phyloP scores from a whole-genome alignment of 2,329 filamentous ascomycete genomes.

The Ceratocystis albifundus region DNA sequence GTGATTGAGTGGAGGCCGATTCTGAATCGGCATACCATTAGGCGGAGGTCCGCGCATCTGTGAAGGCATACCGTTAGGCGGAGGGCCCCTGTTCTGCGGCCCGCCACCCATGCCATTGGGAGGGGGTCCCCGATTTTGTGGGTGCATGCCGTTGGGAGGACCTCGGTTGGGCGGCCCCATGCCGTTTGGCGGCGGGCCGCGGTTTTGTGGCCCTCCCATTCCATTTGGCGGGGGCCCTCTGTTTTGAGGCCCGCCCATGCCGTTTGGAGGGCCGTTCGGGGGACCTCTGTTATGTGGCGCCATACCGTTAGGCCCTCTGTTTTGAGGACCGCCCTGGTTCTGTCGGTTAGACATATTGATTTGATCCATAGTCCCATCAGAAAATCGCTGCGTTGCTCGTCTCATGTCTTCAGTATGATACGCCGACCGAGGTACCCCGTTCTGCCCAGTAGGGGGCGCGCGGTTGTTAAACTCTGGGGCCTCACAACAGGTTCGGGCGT shows the following conservation, averaged over 20 bases:
- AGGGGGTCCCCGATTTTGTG: slow-evolving; percentile 2
- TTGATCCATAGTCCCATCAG: slow-evolving; percentile 67
- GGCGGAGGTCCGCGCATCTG: slow-evolving; percentile 20
- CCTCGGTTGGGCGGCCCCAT: slow-evolving; percentile 10
- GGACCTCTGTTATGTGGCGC: background rate
- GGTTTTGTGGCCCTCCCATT: background rate
- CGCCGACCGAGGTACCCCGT: slow-evolving; percentile 43
- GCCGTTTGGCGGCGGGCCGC: background rate
- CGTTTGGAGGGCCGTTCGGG: background rate
- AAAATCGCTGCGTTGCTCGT: slow-evolving; percentile 73
- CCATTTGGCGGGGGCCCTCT: background rate
- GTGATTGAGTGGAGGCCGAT: slow-evolving; percentile 11
- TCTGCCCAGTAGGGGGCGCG: slow-evolving; percentile 53
- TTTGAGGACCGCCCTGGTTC: slow-evolving; percentile 11
- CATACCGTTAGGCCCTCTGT: slow-evolving; percentile 5
- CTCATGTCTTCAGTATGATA: slow-evolving; percentile 67
- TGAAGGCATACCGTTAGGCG: slow-evolving; percentile 14
- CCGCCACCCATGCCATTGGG: slow-evolving; percentile 12
- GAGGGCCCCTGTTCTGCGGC: slow-evolving; percentile 12
- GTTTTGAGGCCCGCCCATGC: slow-evolving; percentile 14
- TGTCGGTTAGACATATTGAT: slow-evolving; percentile 41
- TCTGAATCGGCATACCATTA: slow-evolving; percentile 10
- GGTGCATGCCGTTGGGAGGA: background rate
- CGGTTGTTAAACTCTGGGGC: slow-evolving; percentile 73
- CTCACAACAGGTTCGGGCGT: slow-evolving; percentile 65